Evolutionary conservation across 1,139 yeast species (phyloP), one percentile per base, ranked within the genome.

Genomic region (Suhomyces choctaworum): DNA sequence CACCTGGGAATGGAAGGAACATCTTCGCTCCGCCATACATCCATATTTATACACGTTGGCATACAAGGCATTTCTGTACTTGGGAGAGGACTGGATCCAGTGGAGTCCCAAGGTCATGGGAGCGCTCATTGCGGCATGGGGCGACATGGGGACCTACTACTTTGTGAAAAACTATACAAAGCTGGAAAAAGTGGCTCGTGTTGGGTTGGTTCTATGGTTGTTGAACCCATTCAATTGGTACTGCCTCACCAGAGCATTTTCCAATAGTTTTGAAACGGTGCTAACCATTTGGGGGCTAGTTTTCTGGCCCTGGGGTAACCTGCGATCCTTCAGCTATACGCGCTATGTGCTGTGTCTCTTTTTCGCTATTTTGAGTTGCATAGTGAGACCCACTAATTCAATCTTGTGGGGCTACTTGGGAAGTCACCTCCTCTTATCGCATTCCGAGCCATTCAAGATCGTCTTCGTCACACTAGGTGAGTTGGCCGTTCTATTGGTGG

Each of bases 1-100:
- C 30, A 89, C 98, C 0, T 94, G 99, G 98, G 99, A 94, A 60
- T 94, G 98, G 98, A 54, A 65, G 22, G 67, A 73, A 33, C 82
- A 80, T 2, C 62, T 94, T 7, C 63, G 99, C 41, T 83, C 95
- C 11, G 80, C 87, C 26, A 61, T 85, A 0, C 94, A 89, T 51
- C 97, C 98, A 0, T 60, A 82, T 32, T 41, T 90, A 1, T 89
- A 86, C 55, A 73, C 78, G 2, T 40, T 53, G 1, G 74, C 66
- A 1, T 71, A 70, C 47, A 48, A 52, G 34, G 1, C 60, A 1
- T 55, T 46, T 3, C 40, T 43, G 11, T 8, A 32, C 4, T 17
- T 51, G 2, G 16, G 16, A 1, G 37, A 48, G 4, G 49, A 45
- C 9, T 33, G 22, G 19, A 24, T 31, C 15, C 27, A 13, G 11